These are phyloP conservation scores for Globisporangium yorkense DNA, from an alignment of 352 stramenopile genomes.

Conservation along the genomic window DNA sequence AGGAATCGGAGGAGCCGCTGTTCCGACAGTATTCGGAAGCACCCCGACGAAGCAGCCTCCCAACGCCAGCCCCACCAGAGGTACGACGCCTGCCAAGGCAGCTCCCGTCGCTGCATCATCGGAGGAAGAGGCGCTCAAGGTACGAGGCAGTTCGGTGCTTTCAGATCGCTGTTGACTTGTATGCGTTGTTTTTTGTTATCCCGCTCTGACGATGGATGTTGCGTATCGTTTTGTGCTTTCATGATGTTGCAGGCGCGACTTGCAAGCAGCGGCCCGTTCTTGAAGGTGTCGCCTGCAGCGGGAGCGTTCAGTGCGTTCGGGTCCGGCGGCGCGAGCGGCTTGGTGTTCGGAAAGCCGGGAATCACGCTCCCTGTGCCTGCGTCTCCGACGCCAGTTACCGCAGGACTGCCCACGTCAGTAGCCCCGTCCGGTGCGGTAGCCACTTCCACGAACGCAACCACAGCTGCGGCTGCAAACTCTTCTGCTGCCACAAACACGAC, in stretches of 20 bases:
- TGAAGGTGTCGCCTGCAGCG: conserved; percentile 22
- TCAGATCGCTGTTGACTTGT: not conserved
- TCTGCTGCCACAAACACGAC: not conserved
- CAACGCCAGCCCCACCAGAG: not conserved
- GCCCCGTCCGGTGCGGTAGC: not conserved
- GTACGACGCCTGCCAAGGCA: conserved; percentile 1
- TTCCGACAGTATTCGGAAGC: conserved; percentile 6
- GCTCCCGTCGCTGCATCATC: not conserved
- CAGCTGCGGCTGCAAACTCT: not conserved
- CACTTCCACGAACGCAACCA: not conserved
- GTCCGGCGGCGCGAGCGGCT: conserved; percentile 38
- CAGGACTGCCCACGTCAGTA: not conserved
- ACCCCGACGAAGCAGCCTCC: conserved; percentile 2
- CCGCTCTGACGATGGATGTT: not conserved
- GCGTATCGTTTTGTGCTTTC: not conserved
- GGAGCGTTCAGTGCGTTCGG: conserved; percentile 39
- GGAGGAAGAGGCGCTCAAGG: conserved; percentile 6
- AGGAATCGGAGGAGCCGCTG: not conserved
- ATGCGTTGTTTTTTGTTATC: not conserved
- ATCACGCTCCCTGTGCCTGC: conserved; percentile 69
- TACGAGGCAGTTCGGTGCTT: not conserved
- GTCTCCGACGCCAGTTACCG: conserved; percentile 8
- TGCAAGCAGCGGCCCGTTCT: conserved; percentile 22
- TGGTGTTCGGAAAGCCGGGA: conserved; percentile 73
- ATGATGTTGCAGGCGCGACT: conserved; percentile 2